Evolutionary conservation across 108 stramenopile genomes (phyloP), one percentile per base, ranked within the genome.

Genomic region (Cyclotella baltica): DNA sequence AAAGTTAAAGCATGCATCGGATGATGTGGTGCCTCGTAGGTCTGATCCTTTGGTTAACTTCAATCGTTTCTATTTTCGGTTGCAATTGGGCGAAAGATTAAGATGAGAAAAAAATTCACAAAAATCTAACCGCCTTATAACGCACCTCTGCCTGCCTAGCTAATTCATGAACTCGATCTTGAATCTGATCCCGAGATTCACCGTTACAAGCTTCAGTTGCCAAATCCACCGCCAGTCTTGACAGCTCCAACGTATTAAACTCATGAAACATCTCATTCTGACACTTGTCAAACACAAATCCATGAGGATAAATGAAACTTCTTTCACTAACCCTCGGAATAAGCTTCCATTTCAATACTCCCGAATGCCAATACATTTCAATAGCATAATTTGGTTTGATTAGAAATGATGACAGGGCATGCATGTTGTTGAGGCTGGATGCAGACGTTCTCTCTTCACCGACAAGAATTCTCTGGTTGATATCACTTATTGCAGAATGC

Each of bases 1-100:
- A 52, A 83, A 78, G 37, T 74, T 69, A 43, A 79, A 83, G 37
- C 75, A 76, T 37, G 83, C 78, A 69, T 79, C 83, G 19, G 77
- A 73, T 3, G 83, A 73, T 22, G 66, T 67, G 15, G 29, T 31
- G 2, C 83, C 83, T 51, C 83, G 57, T 25, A 75, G 43, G 22
- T 83, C 83, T 28, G 83, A 70, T 1, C 77, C 83, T 50, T 75
- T 29, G 9, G 83, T 80, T 38, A 78, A 61, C 15, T 2, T 8
- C 10, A 79, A 37, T 67, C 78, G 38, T 40, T 75, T 70, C 83
- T 81, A 63, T 33, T n/a, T n/a, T n/a, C n/a, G n/a, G n/a, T n/a
- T n/a, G 18, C 22, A 52, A 53, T 62, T 4, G 51, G 16, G 31
- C 9, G 36, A 50, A 51, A 22, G 48, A 9, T 37, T 35, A 35